These are phyloP conservation scores for Coelastrella sp. DNA, from an alignment of 139 green algal species.

Conservation along the genomic window DNA sequence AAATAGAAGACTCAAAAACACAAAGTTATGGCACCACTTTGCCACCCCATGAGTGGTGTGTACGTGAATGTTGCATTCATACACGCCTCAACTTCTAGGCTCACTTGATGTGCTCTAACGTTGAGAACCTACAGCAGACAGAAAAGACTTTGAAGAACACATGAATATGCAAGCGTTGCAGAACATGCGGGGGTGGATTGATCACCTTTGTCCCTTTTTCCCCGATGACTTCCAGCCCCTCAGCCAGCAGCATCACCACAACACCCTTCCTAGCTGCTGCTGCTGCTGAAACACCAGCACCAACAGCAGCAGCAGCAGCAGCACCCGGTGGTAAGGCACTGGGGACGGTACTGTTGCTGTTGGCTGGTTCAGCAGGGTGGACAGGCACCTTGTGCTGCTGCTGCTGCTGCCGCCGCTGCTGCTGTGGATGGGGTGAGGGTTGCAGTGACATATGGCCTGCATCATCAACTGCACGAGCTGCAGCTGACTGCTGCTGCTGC, in stretches of 20 bases:
- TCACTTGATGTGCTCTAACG: conserved; percentile 73
- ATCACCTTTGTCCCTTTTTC: conserved; percentile 78
- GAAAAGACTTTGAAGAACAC: too few species aligned
- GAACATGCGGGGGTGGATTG: neutral
- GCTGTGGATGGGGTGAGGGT: neutral
- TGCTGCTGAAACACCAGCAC: conserved; percentile 1
- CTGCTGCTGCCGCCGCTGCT: neutral
- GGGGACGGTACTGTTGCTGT: too few species aligned
- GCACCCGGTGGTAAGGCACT: too few species aligned
- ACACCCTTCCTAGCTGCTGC: conserved; percentile 52
- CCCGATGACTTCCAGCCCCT: conserved; percentile 76
- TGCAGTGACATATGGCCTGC: neutral
- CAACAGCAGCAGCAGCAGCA: conserved; percentile 12
- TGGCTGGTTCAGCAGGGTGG: conserved; percentile 35
- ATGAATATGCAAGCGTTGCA: neutral
- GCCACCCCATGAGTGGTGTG: too few species aligned
- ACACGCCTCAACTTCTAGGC: conserved; percentile 69
- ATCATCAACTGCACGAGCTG: neutral
- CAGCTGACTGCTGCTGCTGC: conserved; percentile 9
- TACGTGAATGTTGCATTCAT: conserved; percentile 7
- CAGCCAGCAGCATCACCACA: conserved; percentile 69
- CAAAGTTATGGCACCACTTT: too few species aligned
- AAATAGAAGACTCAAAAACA: too few species aligned
- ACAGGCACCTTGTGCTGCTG: too few species aligned
- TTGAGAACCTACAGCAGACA: conserved; percentile 44